Evolutionary conservation across 176 grass and related monocot genomes (phyloP).

Genomic region (Puccinellia tenuiflora): DNA sequence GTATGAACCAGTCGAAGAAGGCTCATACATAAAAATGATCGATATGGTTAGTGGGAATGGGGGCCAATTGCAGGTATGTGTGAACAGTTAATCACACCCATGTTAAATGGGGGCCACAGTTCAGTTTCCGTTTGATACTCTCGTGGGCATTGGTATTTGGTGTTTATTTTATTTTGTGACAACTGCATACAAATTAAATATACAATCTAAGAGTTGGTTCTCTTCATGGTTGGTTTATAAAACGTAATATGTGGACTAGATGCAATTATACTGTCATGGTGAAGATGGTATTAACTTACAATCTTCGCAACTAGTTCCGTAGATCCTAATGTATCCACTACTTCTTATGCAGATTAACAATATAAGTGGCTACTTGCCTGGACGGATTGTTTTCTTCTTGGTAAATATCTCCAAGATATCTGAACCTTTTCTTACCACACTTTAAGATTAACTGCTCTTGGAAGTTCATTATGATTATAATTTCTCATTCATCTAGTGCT

Average conservation of each 20-base stretch:
- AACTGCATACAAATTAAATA: background rate
- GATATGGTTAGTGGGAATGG: slow-evolving; percentile 87
- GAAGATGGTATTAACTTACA: background rate
- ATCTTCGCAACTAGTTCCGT: slow-evolving; percentile 1
- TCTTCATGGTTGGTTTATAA: background rate
- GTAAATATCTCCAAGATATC: slow-evolving; percentile 40
- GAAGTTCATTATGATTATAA: background rate
- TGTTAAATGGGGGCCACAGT: slow-evolving; percentile 9
- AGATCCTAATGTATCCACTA: slow-evolving; percentile 15
- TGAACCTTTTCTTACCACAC: slow-evolving; percentile 1
- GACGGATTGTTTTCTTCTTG: slow-evolving; percentile 97
- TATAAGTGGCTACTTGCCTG: slow-evolving; percentile 96
- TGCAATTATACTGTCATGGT: background rate
- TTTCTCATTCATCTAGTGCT: background rate
- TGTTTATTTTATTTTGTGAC: slow-evolving; percentile 1
- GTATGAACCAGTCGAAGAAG: slow-evolving; percentile 91
- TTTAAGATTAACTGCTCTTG: slow-evolving; percentile 11
- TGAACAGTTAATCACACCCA: background rate
- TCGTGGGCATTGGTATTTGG: background rate
- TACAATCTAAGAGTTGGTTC: background rate
- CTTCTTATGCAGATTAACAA: slow-evolving; percentile 73
- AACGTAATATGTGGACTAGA: slow-evolving; percentile 14
- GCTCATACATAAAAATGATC: slow-evolving; percentile 98
- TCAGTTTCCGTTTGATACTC: slow-evolving; percentile 8
- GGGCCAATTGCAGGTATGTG: slow-evolving; percentile 77